These are phyloP conservation scores for Scorias spongiosa DNA, from an alignment of 2,329 filamentous ascomycete species.

Conservation along the genomic window DNA sequence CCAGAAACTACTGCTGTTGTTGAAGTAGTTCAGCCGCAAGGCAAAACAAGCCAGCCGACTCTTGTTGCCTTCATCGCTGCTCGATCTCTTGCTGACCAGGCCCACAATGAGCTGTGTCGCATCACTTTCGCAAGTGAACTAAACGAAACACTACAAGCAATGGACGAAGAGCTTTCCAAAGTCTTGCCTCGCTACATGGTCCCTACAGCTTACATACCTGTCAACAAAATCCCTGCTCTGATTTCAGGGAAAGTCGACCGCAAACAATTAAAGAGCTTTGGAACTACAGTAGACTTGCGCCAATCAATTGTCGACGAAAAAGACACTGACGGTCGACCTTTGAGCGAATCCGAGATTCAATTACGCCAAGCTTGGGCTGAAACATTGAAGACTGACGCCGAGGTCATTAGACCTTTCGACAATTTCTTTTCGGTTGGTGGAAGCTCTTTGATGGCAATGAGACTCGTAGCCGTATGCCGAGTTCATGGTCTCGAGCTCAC, in stretches of 20 bases:
- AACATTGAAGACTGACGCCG: constrained; percentile 29
- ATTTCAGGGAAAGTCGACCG: constrained; percentile 57
- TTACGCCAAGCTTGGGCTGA: constrained; percentile 39
- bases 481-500: background rate
- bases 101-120: background rate
- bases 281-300: constrained; percentile 26
- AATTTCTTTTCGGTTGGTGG: constrained; percentile 60
- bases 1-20: background rate
- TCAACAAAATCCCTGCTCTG: constrained; percentile 53
- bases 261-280: constrained; percentile 31
- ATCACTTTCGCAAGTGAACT: background rate
- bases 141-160: background rate
- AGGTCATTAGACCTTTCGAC: constrained; percentile 42
- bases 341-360: constrained; percentile 38
- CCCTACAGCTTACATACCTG: constrained; percentile 53
- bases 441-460: constrained; percentile 66
- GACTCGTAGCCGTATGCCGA: background rate
- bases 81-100: background rate
- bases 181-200: constrained; percentile 63
- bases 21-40: constrained; percentile 16
- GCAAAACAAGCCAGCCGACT: constrained; percentile 20
- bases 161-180: constrained; percentile 19
- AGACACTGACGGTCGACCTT: constrained; percentile 21
- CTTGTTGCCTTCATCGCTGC: background rate
- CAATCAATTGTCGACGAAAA: constrained; percentile 18